Conservation (phyloP, 371 early-diverging fungal genomes). For the Coemansia sp. region DNA sequence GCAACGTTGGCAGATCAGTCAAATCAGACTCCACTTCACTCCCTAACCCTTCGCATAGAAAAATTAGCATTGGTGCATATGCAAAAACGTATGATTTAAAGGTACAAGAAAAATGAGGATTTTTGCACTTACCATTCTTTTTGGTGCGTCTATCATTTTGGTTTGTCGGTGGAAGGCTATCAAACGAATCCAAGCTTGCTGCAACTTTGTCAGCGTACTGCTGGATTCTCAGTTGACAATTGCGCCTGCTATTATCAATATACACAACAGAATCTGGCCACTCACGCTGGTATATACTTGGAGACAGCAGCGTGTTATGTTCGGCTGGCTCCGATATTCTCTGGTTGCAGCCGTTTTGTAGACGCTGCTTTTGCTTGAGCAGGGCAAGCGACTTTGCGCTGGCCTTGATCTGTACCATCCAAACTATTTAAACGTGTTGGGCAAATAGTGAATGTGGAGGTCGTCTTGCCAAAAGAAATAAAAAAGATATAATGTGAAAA, state of each 20-base stretch:
- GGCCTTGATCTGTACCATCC: slow-evolving; percentile 18
- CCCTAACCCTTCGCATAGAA: neutral
- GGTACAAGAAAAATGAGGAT: neutral
- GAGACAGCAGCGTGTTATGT: neutral
- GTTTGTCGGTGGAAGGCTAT: neutral
- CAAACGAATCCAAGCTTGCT: neutral
- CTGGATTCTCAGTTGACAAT: neutral
- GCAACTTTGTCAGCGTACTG: neutral
- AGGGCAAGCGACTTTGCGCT: slow-evolving; percentile 5
- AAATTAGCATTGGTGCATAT: neutral
- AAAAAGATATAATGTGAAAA: neutral
- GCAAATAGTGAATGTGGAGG: neutral
- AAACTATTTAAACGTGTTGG: neutral
- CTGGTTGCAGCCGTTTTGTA: neutral
- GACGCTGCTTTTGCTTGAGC: slow-evolving; percentile 12
- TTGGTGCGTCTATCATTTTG: neutral
- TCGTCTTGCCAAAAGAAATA: neutral
- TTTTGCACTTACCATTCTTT: neutral
- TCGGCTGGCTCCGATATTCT: neutral
- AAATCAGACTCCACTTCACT: neutral
- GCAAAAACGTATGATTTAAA: neutral
- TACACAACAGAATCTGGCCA: neutral
- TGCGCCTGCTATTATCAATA: neutral
- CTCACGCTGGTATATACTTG: neutral
- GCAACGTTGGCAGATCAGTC: neutral